These are phyloP conservation scores for Hypoxylon sp. DNA, from an alignment of 2,329 filamentous ascomycete species.

Conservation along the genomic window DNA sequence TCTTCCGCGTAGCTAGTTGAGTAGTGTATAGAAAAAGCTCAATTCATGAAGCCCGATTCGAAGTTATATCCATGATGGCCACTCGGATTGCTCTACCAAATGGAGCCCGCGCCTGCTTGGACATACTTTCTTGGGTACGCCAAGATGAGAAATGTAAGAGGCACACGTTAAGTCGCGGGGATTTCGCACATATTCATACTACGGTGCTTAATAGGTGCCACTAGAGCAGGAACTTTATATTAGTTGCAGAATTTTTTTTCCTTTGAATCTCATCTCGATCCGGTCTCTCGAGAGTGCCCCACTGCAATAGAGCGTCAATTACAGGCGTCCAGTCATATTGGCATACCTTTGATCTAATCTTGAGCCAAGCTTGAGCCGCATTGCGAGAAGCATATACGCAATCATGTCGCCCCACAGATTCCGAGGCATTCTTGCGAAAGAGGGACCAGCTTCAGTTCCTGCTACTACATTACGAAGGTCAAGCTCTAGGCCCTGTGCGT, in stretches of 20 bases:
- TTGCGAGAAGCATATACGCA: constrained; percentile 1
- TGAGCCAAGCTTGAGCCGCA: constrained; percentile 29
- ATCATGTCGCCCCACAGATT: constrained; percentile 11
- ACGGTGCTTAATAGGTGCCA: not conserved
- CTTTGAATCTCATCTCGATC: constrained; percentile 15
- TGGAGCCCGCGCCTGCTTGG: constrained; percentile 1
- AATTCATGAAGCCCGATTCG: not conserved
- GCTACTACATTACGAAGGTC: constrained; percentile 7
- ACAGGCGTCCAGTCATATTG: constrained; percentile 9
- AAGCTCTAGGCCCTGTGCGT: constrained; percentile 2
- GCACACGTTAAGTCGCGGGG: not conserved
- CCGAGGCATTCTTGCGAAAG: constrained; percentile 11
- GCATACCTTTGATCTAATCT: constrained; percentile 6
- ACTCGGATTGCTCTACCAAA: not conserved
- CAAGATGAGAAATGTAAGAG: not conserved
- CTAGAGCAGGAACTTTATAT: constrained; percentile 10
- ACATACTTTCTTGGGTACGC: not conserved
- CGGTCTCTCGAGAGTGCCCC: constrained; percentile 2
- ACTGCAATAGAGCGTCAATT: constrained; percentile 16
- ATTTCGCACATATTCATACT: constrained; percentile 4
- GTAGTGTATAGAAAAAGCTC: not conserved
- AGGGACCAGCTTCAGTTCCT: constrained; percentile 3
- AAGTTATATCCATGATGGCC: not conserved
- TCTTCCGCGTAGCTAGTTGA: constrained; percentile 18
- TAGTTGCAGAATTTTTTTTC: constrained; percentile 2